Conservation (phyloP, 73 alveolate genomes). For the Tetrahymena malaccensis region DNA sequence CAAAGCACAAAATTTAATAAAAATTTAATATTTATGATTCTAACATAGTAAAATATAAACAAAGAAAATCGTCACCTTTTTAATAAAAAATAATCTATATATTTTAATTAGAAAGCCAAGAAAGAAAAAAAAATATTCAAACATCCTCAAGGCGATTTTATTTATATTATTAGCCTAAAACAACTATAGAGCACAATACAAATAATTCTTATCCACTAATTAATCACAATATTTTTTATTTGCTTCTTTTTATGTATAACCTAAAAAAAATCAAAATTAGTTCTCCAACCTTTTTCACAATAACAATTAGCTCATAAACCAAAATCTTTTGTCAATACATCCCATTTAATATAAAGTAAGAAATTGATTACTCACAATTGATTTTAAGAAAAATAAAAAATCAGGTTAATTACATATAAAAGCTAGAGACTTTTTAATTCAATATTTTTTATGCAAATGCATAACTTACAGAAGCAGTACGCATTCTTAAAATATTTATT, state of each 20-base stretch:
- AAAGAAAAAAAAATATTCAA: not conserved
- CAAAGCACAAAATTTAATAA: not conserved
- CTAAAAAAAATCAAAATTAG: not conserved
- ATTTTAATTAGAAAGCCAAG: not conserved
- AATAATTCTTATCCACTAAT: not conserved
- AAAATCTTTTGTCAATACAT: not conserved
- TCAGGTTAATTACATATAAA: not conserved
- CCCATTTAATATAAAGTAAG: not conserved
- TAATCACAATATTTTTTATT: not conserved
- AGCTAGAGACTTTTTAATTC: not conserved
- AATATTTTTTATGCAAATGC: not conserved
- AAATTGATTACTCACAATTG: not conserved
- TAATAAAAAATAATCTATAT: not conserved
- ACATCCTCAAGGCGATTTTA: not conserved
- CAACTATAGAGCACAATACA: not conserved
- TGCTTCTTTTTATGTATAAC: not conserved
- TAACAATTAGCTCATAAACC: not conserved
- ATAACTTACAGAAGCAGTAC: not conserved
- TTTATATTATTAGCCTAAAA: not conserved
- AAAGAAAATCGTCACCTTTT: not conserved
- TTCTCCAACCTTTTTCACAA: not conserved
- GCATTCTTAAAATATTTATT: too few relatives aligned
- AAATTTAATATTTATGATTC: not conserved
- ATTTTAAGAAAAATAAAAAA: not conserved
- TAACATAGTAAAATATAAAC: not conserved